Percentiles rank a stretch among this genome's conserved stretches.
These are phyloP conservation scores for Moesziomyces sp. DNA, from an alignment of 1,284 basidiomycete species.

Conservation along the genomic window DNA sequence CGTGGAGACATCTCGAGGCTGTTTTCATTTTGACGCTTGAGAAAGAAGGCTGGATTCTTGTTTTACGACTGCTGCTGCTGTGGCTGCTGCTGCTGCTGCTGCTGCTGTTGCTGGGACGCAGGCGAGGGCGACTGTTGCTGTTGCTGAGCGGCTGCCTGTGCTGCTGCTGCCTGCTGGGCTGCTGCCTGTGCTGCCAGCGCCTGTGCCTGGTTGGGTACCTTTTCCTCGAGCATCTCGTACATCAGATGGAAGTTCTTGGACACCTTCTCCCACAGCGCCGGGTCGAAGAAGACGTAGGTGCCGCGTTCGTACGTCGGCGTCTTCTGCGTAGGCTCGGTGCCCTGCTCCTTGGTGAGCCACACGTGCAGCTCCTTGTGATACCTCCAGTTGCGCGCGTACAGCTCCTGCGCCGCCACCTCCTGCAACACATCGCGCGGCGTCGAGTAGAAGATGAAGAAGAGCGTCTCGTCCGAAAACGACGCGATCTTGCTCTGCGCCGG, in stretches of 20 bases:
- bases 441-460: slow-evolving; percentile 99
- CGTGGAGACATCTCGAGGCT: too few relatives aligned
- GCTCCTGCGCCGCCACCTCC: slow-evolving; percentile 92
- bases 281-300: slow-evolving; percentile 90
- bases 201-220: slow-evolving; percentile 68
- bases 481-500: slow-evolving; percentile 86
- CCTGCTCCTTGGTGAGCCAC: slow-evolving; percentile 94
- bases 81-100: slow-evolving; percentile 7
- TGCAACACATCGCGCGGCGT: slow-evolving; percentile 91
- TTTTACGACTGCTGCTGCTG: slow-evolving; percentile 19
- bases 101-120: background rate
- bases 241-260: slow-evolving; percentile 80
- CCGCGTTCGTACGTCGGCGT: slow-evolving; percentile 89
- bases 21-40: background rate
- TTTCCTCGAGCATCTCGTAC: slow-evolving; percentile 87
- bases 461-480: slow-evolving; percentile 93
- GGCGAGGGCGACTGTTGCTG: slow-evolving; percentile 14
- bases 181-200: slow-evolving; percentile 42
- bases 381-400: slow-evolving; percentile 97
- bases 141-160: slow-evolving; percentile 25
- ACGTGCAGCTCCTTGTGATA: slow-evolving; percentile 94
- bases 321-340: slow-evolving; percentile 83
- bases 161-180: slow-evolving; percentile 40
- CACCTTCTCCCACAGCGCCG: slow-evolving; percentile 84
- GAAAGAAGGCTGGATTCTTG: background rate